Conservation (phyloP, 2,329 filamentous ascomycete species). For the Hypoxylon sp. region DNA sequence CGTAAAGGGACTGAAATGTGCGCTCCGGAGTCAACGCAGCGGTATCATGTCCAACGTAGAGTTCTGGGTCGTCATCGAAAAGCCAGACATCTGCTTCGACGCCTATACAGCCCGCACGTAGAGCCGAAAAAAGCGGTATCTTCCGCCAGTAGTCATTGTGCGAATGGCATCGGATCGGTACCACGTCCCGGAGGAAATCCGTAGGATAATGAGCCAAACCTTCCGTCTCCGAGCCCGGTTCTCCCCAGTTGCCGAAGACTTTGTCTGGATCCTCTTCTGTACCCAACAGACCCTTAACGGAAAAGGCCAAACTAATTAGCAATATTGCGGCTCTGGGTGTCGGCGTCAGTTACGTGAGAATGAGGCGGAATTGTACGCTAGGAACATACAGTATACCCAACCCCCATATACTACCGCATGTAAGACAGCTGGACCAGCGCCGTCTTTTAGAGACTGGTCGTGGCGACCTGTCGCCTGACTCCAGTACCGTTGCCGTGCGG, state of each 20-base stretch:
- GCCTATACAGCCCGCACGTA: constrained; percentile 69
- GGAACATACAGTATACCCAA: constrained; percentile 52
- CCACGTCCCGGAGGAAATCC: constrained; percentile 65
- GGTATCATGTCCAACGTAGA: constrained; percentile 73
- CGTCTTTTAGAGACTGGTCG: constrained; percentile 25
- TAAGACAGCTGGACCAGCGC: constrained; percentile 44
- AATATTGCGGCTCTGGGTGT: constrained; percentile 49
- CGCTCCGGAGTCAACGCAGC: constrained; percentile 65
- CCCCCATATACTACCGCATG: constrained; percentile 53
- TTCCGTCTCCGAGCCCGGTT: constrained; percentile 49
- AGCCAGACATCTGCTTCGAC: constrained; percentile 79
- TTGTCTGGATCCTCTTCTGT: constrained; percentile 48
- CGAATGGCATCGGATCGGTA: constrained; percentile 70
- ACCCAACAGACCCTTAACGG: constrained; percentile 49
- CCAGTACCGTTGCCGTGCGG: constrained; percentile 18
- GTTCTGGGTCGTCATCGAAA: constrained; percentile 57
- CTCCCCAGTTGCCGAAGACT: constrained; percentile 47
- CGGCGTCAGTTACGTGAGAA: constrained; percentile 33
- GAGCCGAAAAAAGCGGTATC: constrained; percentile 71
- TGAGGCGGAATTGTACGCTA: background rate
- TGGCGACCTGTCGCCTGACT: background rate
- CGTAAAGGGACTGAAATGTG: constrained; percentile 72
- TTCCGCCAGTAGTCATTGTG: constrained; percentile 79
- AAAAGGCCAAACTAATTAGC: constrained; percentile 50
- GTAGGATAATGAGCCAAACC: constrained; percentile 61